Evolutionary conservation across 768 basidiomycete genomes (phyloP).

Genomic region (Inosperma sp.): DNA sequence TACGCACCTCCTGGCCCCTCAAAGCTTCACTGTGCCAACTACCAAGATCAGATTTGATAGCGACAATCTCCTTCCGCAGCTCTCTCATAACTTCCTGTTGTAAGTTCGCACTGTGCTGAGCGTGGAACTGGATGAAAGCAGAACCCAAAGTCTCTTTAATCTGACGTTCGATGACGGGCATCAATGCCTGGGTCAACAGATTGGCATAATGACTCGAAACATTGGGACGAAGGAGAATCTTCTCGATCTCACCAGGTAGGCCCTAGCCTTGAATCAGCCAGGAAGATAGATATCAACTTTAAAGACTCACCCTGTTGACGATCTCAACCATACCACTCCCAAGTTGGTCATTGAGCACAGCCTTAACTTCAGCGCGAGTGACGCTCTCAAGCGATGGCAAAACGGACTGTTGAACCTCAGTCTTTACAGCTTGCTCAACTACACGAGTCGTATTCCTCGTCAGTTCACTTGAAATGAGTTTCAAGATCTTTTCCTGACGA

Average conservation of each 20-base stretch:
- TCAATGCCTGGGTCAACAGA: constrained; percentile 64
- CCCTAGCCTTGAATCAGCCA: constrained; percentile 39
- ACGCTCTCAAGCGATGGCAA: constrained; percentile 78
- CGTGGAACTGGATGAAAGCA: constrained; percentile 70
- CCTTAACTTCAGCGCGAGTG: constrained; percentile 75
- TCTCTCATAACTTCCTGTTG: constrained; percentile 78
- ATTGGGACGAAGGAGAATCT: constrained; percentile 69
- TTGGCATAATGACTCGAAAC: constrained; percentile 74
- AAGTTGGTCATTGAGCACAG: constrained; percentile 74
- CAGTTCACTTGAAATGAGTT: constrained; percentile 81
- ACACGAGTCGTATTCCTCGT: constrained; percentile 85
- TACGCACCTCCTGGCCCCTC: constrained; percentile 69
- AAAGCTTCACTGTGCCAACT: constrained; percentile 79
- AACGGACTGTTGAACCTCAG: constrained; percentile 78
- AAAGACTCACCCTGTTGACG: constrained; percentile 70
- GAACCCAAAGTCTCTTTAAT: constrained; percentile 76
- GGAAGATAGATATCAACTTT: constrained; percentile 14
- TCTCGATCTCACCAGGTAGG: constrained; percentile 75
- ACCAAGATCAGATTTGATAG: constrained; percentile 73
- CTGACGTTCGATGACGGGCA: constrained; percentile 74
- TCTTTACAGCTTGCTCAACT: constrained; percentile 85
- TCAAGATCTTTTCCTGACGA: constrained; percentile 85
- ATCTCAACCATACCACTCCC: constrained; percentile 66
- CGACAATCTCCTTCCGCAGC: constrained; percentile 68
- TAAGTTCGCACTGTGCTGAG: constrained; percentile 67